phyloP scores from a whole-genome alignment of 352 stramenopile species.

The Paralagenidium karlingii region DNA sequence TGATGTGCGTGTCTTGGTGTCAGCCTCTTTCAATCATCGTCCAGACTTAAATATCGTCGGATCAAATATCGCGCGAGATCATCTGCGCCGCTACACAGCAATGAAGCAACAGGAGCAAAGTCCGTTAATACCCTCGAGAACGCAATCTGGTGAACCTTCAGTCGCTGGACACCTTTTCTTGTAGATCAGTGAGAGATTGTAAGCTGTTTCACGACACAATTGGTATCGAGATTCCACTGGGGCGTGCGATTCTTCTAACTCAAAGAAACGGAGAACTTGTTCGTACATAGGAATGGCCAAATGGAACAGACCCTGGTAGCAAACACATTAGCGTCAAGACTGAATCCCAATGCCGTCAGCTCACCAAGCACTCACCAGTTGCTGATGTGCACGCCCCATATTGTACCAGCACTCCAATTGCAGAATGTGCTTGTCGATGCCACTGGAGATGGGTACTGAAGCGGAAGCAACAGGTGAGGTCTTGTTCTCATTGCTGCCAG shows the following conservation, averaged over 20 bases:
- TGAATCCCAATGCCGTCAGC: neutral
- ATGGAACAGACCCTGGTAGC: conserved; percentile 59
- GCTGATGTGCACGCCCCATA: conserved; percentile 71
- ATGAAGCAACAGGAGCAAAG: neutral
- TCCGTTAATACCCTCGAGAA: neutral
- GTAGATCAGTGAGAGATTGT: conserved; percentile 83
- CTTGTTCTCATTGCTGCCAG: neutral
- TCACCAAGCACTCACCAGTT: conserved; percentile 40
- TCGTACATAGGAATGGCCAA: conserved; percentile 83
- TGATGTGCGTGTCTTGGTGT: too few relatives aligned
- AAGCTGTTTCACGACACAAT: conserved; percentile 73
- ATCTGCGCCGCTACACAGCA: conserved; percentile 34
- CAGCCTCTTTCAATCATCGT: too few relatives aligned
- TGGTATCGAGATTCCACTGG: conserved; percentile 54
- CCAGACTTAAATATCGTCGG: conserved; percentile 72
- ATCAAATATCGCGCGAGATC: conserved; percentile 68
- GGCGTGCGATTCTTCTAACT: conserved; percentile 31
- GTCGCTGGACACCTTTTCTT: conserved; percentile 49
- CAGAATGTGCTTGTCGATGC: conserved; percentile 44
- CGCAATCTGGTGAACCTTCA: neutral
- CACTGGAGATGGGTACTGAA: too few relatives aligned
- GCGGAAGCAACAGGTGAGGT: too few relatives aligned
- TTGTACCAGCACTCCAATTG: conserved; percentile 81
- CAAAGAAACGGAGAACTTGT: conserved; percentile 68
- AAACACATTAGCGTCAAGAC: conserved; percentile 3